phyloP scores from a whole-genome alignment of 495 filamentous ascomycete genomes.

The Aspergillus panamensis region DNA sequence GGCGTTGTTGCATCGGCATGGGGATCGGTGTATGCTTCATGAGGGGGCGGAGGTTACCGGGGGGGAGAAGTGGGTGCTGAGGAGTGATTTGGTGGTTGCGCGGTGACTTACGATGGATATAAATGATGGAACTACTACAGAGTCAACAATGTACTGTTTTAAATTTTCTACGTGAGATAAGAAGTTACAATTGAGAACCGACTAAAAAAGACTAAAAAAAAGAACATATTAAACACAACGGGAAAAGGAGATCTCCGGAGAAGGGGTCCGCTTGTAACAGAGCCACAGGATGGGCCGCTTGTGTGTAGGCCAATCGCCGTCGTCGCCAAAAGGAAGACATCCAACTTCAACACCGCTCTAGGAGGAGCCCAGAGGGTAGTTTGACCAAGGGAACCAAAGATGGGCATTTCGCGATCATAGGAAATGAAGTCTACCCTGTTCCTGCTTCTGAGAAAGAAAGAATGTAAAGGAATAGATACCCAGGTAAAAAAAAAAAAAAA shows the following conservation, averaged over 20 bases:
- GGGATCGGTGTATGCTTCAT: slow-evolving; percentile 83
- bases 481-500: neutral
- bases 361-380: neutral
- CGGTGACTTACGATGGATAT: slow-evolving; percentile 31
- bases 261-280: neutral
- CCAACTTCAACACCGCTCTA: neutral
- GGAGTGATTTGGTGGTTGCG: slow-evolving; percentile 79
- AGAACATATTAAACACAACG: neutral
- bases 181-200: slow-evolving; percentile 7
- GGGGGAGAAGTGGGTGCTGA: slow-evolving; percentile 91
- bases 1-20: slow-evolving; percentile 84
- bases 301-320: neutral
- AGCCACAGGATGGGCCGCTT: neutral
- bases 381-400: neutral
- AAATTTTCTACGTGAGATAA: neutral
- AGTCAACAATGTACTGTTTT: neutral
- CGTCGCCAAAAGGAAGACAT: neutral
- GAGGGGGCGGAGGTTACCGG: slow-evolving; percentile 74
- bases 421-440: neutral
- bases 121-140: neutral
- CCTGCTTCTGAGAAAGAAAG: neutral
- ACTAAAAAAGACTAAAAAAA: neutral
- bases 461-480: neutral
- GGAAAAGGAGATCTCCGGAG: neutral
- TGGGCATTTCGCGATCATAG: neutral